These are phyloP conservation scores for Acarospora socialis DNA, from an alignment of 2,329 filamentous ascomycete genomes.

Conservation along the genomic window DNA sequence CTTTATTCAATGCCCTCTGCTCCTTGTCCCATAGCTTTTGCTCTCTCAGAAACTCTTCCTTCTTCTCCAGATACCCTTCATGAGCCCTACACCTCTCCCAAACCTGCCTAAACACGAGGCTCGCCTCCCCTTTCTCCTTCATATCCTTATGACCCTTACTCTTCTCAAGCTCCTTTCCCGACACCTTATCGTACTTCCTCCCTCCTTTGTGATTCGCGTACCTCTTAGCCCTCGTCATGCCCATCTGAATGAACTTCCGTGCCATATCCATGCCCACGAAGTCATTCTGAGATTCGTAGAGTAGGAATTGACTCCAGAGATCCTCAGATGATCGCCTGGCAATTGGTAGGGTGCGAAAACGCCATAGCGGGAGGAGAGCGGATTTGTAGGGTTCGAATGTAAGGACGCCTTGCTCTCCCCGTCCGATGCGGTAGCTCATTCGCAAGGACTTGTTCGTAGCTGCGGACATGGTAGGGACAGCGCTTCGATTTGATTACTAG, in stretches of 20 bases:
- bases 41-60: constrained; percentile 8
- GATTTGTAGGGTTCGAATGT: constrained; percentile 52
- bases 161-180: constrained; percentile 30
- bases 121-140: constrained; percentile 37
- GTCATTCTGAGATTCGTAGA: constrained; percentile 37
- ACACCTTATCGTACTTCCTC: constrained; percentile 24
- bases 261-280: constrained; percentile 53
- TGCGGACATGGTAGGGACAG: too few relatives aligned
- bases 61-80: constrained; percentile 19
- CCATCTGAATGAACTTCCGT: constrained; percentile 52
- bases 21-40: constrained; percentile 11
- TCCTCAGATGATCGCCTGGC: constrained; percentile 35
- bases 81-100: constrained; percentile 35
- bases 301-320: constrained; percentile 37
- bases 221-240: constrained; percentile 46
- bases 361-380: constrained; percentile 43
- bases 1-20: too few relatives aligned
- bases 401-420: constrained; percentile 46
- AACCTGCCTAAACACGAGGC: constrained; percentile 24
- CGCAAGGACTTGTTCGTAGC: constrained; percentile 24
- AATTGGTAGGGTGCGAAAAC: constrained; percentile 41
- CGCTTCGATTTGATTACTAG: too few relatives aligned
- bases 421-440: constrained; percentile 43
- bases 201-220: constrained; percentile 45
- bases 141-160: constrained; percentile 30